Evolutionary conservation across 2,329 filamentous ascomycete genomes (phyloP).

Genomic region (Penicillium paneum): DNA sequence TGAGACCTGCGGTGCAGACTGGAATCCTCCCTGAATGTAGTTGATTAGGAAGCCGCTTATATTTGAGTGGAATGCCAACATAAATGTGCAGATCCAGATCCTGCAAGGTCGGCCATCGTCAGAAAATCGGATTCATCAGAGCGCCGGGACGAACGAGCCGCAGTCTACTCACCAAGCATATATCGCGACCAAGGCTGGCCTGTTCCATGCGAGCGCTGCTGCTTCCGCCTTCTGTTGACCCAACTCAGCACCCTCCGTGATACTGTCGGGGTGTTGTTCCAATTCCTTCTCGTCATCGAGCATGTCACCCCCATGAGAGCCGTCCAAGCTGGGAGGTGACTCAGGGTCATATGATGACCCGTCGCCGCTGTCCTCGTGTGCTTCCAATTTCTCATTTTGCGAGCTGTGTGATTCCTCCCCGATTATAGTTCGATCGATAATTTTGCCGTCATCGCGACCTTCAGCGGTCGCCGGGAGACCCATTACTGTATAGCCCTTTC

Average conservation of each 20-base stretch:
- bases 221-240: conserved; percentile 41
- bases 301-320: conserved; percentile 3
- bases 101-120: conserved; percentile 16
- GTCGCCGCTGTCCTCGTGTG: not conserved
- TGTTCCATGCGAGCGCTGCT: conserved; percentile 42
- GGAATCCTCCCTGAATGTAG: conserved; percentile 53
- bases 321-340: not conserved
- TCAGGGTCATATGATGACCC: not conserved
- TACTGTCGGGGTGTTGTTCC: conserved; percentile 11
- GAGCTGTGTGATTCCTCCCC: not conserved
- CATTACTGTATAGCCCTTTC: conserved; percentile 1
- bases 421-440: not conserved
- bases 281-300: conserved; percentile 21
- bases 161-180: conserved; percentile 33
- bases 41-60: conserved; percentile 46
- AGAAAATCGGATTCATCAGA: not conserved
- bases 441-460: not conserved
- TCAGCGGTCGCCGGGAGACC: not conserved
- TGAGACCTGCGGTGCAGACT: conserved; percentile 48
- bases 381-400: not conserved
- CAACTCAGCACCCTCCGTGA: conserved; percentile 14
- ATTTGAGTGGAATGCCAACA: conserved; percentile 44
- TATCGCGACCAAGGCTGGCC: conserved; percentile 29
- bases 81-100: conserved; percentile 49
- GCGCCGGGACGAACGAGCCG: too few relatives aligned